Evolutionary conservation across 805 yeast genomes (phyloP).

Genomic region (Maudiozyma serrabonitensis): DNA sequence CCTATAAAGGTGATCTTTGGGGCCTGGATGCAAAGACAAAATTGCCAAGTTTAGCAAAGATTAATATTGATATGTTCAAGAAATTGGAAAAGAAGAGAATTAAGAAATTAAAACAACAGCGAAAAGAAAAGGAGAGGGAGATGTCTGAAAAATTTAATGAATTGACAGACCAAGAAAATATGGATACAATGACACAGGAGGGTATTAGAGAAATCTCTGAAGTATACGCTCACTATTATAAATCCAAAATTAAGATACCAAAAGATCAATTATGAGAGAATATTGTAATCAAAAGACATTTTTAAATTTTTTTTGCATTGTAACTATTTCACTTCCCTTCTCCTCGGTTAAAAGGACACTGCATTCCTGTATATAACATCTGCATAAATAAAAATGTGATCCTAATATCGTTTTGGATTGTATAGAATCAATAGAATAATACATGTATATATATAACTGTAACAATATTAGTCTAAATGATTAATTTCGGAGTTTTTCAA

Average conservation of each 20-base stretch:
- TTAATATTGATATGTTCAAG: constrained; percentile 21
- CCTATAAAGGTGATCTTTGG: constrained; percentile 83
- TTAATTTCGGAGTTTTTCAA: not conserved
- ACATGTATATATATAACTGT: not conserved
- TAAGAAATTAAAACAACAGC: constrained; percentile 12
- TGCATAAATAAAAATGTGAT: not conserved
- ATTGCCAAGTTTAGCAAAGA: constrained; percentile 21
- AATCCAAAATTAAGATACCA: not conserved
- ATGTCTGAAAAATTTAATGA: constrained; percentile 12
- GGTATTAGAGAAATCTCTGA: constrained; percentile 5
- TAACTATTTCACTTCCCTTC: too few species aligned
- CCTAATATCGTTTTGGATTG: too few species aligned
- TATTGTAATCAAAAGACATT: not conserved
- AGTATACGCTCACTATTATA: constrained; percentile 8
- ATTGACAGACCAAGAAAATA: constrained; percentile 5
- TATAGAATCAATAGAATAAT: not conserved
- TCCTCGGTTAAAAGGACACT: not conserved
- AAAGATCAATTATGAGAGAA: not conserved
- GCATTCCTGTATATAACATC: constrained; percentile 1
- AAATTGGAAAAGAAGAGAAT: constrained; percentile 17
- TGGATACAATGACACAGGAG: not conserved
- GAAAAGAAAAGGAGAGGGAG: constrained; percentile 14
- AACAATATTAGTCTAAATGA: not conserved
- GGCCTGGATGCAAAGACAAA: constrained; percentile 54
- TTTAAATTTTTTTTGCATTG: too few species aligned